Evolutionary conservation across 176 grass and related monocot genomes (phyloP).

Genomic region (Oryza meridionalis): DNA sequence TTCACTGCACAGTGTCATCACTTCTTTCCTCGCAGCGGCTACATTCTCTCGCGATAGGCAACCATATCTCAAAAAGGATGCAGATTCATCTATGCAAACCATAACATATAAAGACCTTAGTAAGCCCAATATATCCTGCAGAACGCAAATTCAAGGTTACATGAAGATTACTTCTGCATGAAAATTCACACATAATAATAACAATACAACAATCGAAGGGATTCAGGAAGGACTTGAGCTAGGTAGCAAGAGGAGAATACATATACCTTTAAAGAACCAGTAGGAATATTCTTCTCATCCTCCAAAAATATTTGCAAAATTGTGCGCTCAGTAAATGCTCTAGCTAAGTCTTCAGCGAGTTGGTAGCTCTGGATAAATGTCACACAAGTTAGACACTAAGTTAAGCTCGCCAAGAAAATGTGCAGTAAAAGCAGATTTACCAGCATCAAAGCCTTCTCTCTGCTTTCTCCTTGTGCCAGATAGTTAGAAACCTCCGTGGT

Average conservation of each 20-base stretch:
- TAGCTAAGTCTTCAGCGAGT: conserved; percentile 86
- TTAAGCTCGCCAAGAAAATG: conserved; percentile 13
- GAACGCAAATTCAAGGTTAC: conserved; percentile 22
- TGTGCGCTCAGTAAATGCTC: conserved; percentile 80
- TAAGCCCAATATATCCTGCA: conserved; percentile 80
- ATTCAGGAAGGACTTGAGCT: not conserved
- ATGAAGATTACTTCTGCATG: conserved; percentile 9
- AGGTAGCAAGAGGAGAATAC: conserved; percentile 3
- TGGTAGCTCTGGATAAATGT: conserved; percentile 74
- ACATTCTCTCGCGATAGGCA: conserved; percentile 70
- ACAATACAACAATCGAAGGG: not conserved
- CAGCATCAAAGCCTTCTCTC: conserved; percentile 79
- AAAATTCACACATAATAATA: not conserved
- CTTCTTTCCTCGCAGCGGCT: conserved; percentile 72
- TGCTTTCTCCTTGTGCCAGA: conserved; percentile 69
- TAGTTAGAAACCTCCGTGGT: conserved; percentile 65
- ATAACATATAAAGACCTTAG: conserved; percentile 86
- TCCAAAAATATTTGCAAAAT: conserved; percentile 81
- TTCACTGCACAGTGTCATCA: conserved; percentile 67
- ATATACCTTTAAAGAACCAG: conserved; percentile 72
- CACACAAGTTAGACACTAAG: conserved; percentile 23
- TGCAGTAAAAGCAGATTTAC: conserved; percentile 46
- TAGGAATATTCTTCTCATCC: conserved; percentile 61
- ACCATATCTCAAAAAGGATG: conserved; percentile 85
- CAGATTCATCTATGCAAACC: conserved; percentile 82